phyloP scores from a whole-genome alignment of 371 early-diverging fungal species.

The Lichtheimia ornata region DNA sequence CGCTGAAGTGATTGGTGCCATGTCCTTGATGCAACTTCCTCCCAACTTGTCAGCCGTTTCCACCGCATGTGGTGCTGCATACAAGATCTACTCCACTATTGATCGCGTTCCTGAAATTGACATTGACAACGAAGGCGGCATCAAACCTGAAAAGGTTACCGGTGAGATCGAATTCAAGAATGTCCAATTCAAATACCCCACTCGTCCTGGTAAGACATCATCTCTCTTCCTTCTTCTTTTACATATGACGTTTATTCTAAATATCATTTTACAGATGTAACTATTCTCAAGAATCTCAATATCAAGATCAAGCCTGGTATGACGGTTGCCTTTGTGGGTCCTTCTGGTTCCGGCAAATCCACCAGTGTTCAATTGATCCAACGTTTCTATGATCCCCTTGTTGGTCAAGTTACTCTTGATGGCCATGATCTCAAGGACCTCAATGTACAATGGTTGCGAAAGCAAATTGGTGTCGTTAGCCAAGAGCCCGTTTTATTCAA shows the following conservation, averaged over 20 bases:
- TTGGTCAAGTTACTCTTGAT: conserved; percentile 66
- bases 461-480: conserved; percentile 77
- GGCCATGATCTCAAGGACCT: conserved; percentile 64
- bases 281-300: conserved; percentile 61
- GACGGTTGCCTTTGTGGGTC: conserved; percentile 79
- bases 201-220: conserved; percentile 61
- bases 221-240: conserved; percentile 43
- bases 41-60: conserved; percentile 63
- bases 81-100: conserved; percentile 73
- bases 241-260: not conserved
- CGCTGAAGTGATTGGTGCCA: conserved; percentile 59
- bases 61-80: conserved; percentile 67
- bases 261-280: conserved; percentile 42
- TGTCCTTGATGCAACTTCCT: conserved; percentile 33
- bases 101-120: conserved; percentile 77
- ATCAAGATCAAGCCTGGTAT: conserved; percentile 72
- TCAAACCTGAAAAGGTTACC: conserved; percentile 45
- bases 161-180: conserved; percentile 74
- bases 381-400: conserved; percentile 79
- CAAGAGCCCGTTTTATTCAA: conserved; percentile 90
- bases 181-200: conserved; percentile 77
- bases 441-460: conserved; percentile 61
- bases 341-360: conserved; percentile 70
- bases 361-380: conserved; percentile 84
- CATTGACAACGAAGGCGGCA: conserved; percentile 53